phyloP scores from a whole-genome alignment of 2,329 filamentous ascomycete genomes.

The Immersiporthe knoxdaviesiana region DNA sequence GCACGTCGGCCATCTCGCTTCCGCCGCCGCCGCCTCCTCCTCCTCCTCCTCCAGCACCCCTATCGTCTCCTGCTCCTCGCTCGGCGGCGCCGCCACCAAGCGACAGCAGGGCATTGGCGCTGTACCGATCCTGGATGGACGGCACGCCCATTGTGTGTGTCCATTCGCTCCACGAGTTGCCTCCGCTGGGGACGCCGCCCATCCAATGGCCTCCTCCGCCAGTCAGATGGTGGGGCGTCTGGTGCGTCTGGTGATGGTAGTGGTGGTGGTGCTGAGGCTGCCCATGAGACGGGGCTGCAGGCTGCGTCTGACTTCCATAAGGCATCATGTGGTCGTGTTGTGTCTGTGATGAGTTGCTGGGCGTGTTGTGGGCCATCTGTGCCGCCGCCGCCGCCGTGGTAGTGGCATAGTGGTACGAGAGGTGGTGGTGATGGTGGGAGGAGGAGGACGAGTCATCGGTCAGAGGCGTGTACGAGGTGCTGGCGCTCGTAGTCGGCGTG shows the following conservation, averaged over 20 bases:
- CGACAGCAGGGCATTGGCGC: constrained; percentile 52
- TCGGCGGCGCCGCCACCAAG: constrained; percentile 44
- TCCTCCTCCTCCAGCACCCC: constrained; percentile 14
- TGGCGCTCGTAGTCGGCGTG: constrained; percentile 15
- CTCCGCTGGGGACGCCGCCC: constrained; percentile 34
- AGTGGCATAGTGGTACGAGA: constrained; percentile 26
- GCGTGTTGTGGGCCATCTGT: constrained; percentile 31
- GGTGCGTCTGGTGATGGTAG: too few species aligned
- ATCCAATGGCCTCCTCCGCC: constrained; percentile 23
- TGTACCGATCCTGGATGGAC: constrained; percentile 50
- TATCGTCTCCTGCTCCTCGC: constrained; percentile 16
- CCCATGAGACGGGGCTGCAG: constrained; percentile 33
- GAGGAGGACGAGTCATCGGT: constrained; percentile 2
- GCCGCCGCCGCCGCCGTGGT: constrained; percentile 13
- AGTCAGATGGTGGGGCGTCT: constrained; percentile 21
- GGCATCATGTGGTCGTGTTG: constrained; percentile 43
- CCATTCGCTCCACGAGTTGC: constrained; percentile 60
- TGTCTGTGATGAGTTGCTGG: constrained; percentile 33
- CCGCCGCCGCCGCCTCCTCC: constrained; percentile 4
- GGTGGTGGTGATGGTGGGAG: constrained; percentile 23
- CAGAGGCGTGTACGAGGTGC: constrained; percentile 22
- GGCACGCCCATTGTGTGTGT: constrained; percentile 51
- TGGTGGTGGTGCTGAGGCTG: constrained; percentile 21
- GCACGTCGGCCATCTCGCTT: constrained; percentile 13
- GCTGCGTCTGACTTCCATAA: constrained; percentile 44